These are phyloP conservation scores for Benincasa hispida DNA, from an alignment of 306 rosid species.

Conservation along the genomic window DNA sequence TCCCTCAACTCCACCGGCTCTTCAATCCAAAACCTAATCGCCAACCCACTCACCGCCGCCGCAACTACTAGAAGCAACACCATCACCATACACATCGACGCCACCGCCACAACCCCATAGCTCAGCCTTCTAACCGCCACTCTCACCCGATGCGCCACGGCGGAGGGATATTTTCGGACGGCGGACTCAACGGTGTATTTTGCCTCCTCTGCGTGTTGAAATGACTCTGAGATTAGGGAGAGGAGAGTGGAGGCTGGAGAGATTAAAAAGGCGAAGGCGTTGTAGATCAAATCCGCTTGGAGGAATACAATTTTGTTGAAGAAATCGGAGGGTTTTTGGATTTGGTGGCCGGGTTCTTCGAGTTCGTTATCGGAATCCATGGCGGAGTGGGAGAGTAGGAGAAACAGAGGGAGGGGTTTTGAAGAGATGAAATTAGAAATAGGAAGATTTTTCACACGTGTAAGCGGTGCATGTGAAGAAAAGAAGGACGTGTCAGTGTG, in stretches of 20 bases:
- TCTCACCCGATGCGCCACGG: constrained; percentile 8
- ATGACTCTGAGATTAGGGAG: constrained; percentile 29
- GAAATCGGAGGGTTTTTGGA: constrained; percentile 29
- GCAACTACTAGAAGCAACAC: constrained; percentile 29
- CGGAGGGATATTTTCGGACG: constrained; percentile 21
- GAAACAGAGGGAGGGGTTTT: not conserved
- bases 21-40: constrained; percentile 51
- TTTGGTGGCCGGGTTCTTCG: not conserved
- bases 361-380: constrained; percentile 6
- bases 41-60: constrained; percentile 26
- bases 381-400: not conserved
- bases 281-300: constrained; percentile 39
- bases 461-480: not conserved
- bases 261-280: constrained; percentile 20
- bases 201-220: constrained; percentile 29
- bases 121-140: constrained; percentile 33
- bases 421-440: not conserved
- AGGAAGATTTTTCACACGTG: not conserved
- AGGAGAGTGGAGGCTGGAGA: constrained; percentile 27
- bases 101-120: constrained; percentile 40
- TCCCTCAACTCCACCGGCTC: constrained; percentile 48
- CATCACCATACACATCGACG: constrained; percentile 40
- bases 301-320: constrained; percentile 24
- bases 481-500: not conserved
- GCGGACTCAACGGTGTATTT: constrained; percentile 26